Evolutionary conservation across 495 filamentous ascomycete species (phyloP), one percentile per base, ranked within the genome.

Genomic region (Glonium stellatum): DNA sequence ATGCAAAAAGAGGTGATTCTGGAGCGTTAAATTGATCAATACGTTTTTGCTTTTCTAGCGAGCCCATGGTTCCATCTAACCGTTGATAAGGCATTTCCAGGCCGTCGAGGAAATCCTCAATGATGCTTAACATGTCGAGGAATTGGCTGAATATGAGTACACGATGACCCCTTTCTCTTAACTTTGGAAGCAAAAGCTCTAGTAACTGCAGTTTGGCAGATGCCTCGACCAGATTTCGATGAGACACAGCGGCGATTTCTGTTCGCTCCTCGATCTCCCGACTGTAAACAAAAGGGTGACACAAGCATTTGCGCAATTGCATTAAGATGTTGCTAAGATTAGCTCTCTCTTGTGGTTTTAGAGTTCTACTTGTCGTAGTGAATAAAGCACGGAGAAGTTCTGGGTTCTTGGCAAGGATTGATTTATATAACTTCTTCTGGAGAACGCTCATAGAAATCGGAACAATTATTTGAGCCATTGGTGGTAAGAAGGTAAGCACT

Each of bases 61-160:
- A 83, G 1, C 79, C 80, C 63, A 95, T 82, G 4, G 60, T 82
- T n/a, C 93, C 93, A 73, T 99, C 93, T 0, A 99, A 80, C 13
- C 93, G 88, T 59, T 87, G 81, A 70, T 88, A 87, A 6, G 69
- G 71, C 54, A 96, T 72, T 10, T 80, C 83, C 42, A 97, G 66
- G 1, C 84, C 84, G 19, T 78, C 79, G 1, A 97, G 74, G 64
- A 97, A 96, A 69, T 99, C 93, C 71, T 99, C 93, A 12, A 95
- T 75, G 41, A 97, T 82, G 63, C 90, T 88, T 15, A 99, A 76
- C 73, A 91, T 89, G 35, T 90, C 83, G 5, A 99, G 75, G 59
- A 97, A 97, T 69, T 97, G 95, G 71, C 90, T 96, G 76, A 99
- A 99, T 23, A 99, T 88, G 19, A 99, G 75, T 5, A 96, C 92